phyloP scores from a whole-genome alignment of 2,329 filamentous ascomycete genomes.

The Grosmannia serpens region DNA sequence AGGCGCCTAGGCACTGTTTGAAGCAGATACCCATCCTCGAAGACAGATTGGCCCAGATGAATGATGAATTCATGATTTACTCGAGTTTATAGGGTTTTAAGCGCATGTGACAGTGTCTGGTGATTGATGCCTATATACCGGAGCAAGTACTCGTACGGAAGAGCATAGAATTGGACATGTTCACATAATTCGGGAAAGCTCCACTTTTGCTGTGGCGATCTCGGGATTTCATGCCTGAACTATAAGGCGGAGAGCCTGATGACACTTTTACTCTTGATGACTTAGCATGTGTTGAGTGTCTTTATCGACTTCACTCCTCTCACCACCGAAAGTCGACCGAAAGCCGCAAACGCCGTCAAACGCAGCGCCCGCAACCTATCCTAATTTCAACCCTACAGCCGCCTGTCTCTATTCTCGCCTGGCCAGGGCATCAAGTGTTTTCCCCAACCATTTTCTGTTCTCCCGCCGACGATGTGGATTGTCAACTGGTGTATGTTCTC shows the following conservation, averaged over 20 bases:
- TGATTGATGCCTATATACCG: too few species aligned
- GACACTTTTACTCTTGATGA: not conserved
- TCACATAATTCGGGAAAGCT: too few species aligned
- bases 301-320: not conserved
- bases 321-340: not conserved
- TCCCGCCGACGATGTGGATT: constrained; percentile 63
- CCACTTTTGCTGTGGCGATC: not conserved
- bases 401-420: not conserved
- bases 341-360: not conserved
- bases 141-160: not conserved
- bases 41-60: not conserved
- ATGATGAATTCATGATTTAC: not conserved
- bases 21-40: not conserved
- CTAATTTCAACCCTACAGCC: not conserved
- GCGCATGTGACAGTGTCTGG: too few species aligned
- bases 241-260: not conserved
- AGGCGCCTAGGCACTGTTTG: not conserved
- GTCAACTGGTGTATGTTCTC: constrained; percentile 77
- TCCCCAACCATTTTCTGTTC: not conserved
- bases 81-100: not conserved
- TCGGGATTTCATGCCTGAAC: not conserved
- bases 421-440: not conserved
- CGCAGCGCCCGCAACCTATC: not conserved
- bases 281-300: not conserved
- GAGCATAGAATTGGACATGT: too few species aligned